Conservation (phyloP, 495 filamentous ascomycete species). For the Penicillium robsamsonii region DNA sequence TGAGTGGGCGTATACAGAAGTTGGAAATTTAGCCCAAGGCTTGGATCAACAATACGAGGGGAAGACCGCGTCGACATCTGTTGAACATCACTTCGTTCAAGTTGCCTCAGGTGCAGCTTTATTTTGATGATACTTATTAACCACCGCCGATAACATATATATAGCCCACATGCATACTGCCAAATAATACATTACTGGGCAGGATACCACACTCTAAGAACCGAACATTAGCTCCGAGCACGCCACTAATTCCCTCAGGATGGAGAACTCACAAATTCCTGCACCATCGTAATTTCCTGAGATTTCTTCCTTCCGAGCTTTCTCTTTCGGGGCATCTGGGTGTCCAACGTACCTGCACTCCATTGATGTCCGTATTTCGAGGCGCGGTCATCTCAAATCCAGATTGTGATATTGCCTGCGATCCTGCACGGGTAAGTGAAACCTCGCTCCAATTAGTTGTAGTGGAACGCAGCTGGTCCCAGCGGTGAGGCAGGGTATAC, state of each 20-base stretch:
- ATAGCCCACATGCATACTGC: no score
- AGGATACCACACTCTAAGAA: background rate
- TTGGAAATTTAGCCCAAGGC: no score
- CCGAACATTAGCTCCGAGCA: background rate
- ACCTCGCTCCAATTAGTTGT: constrained; percentile 10
- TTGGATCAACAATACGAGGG: no score
- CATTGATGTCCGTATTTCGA: constrained; percentile 7
- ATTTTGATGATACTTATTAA: no score
- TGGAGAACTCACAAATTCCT: constrained; percentile 22
- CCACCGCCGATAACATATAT: no score
- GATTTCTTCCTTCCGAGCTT: background rate
- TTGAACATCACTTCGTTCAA: no score
- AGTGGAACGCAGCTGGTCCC: constrained; percentile 1
- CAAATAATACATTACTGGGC: background rate
- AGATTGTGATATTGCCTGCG: background rate
- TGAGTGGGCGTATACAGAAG: no score
- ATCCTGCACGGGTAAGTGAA: constrained; percentile 5
- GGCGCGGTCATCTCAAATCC: constrained; percentile 7
- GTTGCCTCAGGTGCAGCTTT: no score
- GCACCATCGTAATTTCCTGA: constrained; percentile 21
- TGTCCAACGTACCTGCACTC: background rate
- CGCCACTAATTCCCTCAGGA: background rate
- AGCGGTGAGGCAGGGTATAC: background rate
- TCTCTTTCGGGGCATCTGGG: background rate
- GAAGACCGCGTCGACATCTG: no score